These are phyloP conservation scores for Vigna reflexopilosa DNA, from an alignment of 306 rosid species.

Conservation along the genomic window DNA sequence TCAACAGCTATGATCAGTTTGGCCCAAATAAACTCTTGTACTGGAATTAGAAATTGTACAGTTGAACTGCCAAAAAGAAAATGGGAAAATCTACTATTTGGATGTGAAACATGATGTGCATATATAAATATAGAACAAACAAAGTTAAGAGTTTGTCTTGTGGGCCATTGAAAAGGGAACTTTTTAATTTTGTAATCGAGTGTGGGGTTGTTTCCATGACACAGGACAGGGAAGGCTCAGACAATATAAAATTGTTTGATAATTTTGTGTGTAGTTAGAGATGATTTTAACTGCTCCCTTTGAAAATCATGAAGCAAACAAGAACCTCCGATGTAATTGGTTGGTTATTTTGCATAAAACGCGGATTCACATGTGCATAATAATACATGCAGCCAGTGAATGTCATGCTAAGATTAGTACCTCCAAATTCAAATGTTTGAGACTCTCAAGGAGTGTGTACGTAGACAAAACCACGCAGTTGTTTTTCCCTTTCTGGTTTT, in stretches of 20 bases:
- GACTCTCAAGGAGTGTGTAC: constrained; percentile 59
- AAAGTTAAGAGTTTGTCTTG: constrained; percentile 42
- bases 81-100: constrained; percentile 26
- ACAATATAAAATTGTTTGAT: constrained; percentile 43
- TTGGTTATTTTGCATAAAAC: constrained; percentile 73
- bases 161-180: constrained; percentile 48
- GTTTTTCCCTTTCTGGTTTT: constrained; percentile 64
- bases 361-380: constrained; percentile 82
- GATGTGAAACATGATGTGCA: constrained; percentile 25
- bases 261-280: constrained; percentile 56
- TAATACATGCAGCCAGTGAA: constrained; percentile 44
- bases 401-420: constrained; percentile 49
- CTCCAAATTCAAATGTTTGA: constrained; percentile 63
- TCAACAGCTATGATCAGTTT: constrained; percentile 49
- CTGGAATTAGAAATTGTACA: constrained; percentile 31
- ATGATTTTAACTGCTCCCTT: constrained; percentile 90
- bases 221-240: constrained; percentile 52
- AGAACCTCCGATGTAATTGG: constrained; percentile 55
- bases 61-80: constrained; percentile 17
- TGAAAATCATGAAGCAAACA: constrained; percentile 90
- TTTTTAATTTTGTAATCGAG: constrained; percentile 44
- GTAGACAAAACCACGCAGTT: constrained; percentile 61
- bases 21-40: constrained; percentile 32
- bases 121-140: constrained; percentile 37
- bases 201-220: constrained; percentile 82